Percentiles rank a stretch among this genome's conserved stretches.
Evolutionary conservation across 495 filamentous ascomycete species (phyloP).

Genomic region (Platismatia glauca): DNA sequence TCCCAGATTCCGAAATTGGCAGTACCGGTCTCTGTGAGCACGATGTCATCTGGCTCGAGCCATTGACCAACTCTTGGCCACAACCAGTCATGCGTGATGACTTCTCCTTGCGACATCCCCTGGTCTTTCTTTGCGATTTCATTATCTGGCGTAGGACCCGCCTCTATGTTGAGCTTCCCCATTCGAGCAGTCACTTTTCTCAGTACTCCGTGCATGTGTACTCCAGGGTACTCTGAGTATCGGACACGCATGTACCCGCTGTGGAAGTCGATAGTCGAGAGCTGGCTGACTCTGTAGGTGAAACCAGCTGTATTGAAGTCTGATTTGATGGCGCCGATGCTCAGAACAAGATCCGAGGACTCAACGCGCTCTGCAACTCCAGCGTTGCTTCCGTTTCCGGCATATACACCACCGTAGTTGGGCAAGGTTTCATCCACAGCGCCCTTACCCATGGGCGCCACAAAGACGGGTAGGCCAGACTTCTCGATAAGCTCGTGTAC

Average conservation of each 20-base stretch:
- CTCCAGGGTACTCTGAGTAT: conserved; percentile 75
- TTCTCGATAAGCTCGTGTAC: conserved; percentile 68
- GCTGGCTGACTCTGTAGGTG: conserved; percentile 71
- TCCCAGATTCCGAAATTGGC: conserved; percentile 88
- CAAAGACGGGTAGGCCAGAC: conserved; percentile 72
- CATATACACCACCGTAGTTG: conserved; percentile 80
- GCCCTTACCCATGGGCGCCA: conserved; percentile 88
- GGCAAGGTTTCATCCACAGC: conserved; percentile 69
- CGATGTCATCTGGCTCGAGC: conserved; percentile 63
- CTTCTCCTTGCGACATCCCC: conserved; percentile 34
- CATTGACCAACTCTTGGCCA: conserved; percentile 78
- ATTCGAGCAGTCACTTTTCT: conserved; percentile 57
- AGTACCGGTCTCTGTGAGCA: conserved; percentile 85
- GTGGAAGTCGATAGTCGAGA: conserved; percentile 83
- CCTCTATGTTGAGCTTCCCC: conserved; percentile 45
- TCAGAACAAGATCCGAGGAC: conserved; percentile 71
- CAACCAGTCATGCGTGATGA: conserved; percentile 76
- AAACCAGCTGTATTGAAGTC: conserved; percentile 93
- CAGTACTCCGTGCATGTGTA: conserved; percentile 81
- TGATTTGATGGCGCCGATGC: conserved; percentile 72
- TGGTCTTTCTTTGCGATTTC: conserved; percentile 46
- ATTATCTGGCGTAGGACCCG: conserved; percentile 42
- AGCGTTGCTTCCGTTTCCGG: conserved; percentile 64
- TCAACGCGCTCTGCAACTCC: conserved; percentile 69
- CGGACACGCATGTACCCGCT: conserved; percentile 64